Conservation (phyloP, 2,329 filamentous ascomycete species). For the Cordyceps pruinosa region DNA sequence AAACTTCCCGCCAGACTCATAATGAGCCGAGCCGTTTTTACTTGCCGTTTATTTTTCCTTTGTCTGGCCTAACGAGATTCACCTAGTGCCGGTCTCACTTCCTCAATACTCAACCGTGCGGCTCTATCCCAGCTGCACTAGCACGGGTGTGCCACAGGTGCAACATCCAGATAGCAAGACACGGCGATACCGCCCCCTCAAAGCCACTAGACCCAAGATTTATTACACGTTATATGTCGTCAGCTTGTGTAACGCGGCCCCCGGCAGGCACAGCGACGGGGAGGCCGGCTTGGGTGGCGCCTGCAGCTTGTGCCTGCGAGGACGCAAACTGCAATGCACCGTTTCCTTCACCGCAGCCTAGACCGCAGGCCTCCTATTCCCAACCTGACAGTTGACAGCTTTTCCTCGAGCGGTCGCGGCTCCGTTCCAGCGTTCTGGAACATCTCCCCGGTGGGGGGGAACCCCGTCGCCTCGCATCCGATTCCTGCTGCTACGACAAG, state of each 20-base stretch:
- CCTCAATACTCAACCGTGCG: too few relatives aligned
- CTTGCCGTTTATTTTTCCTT: not conserved
- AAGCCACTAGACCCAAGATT: not conserved
- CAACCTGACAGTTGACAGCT: not conserved
- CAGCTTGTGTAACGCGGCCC: not conserved
- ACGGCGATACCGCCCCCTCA: not conserved
- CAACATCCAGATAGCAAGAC: not conserved
- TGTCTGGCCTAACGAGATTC: not conserved
- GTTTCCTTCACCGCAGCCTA: not conserved
- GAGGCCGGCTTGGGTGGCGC: not conserved
- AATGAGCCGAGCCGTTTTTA: not conserved
- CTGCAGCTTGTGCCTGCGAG: not conserved
- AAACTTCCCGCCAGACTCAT: not conserved
- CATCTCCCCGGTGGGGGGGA: not conserved
- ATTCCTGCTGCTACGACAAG: not conserved
- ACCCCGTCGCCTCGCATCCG: not conserved
- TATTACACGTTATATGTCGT: not conserved
- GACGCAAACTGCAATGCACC: not conserved
- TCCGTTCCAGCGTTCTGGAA: slow-evolving; percentile 5
- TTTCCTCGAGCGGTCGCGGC: not conserved
- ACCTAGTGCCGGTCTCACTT: not conserved
- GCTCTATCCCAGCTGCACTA: not conserved
- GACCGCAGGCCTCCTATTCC: not conserved
- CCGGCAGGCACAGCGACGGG: not conserved
- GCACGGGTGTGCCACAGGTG: not conserved